Evolutionary conservation across 1,284 basidiomycete species (phyloP), one percentile per base, ranked within the genome.

Genomic region (Cutaneotrichosporon cutaneum): DNA sequence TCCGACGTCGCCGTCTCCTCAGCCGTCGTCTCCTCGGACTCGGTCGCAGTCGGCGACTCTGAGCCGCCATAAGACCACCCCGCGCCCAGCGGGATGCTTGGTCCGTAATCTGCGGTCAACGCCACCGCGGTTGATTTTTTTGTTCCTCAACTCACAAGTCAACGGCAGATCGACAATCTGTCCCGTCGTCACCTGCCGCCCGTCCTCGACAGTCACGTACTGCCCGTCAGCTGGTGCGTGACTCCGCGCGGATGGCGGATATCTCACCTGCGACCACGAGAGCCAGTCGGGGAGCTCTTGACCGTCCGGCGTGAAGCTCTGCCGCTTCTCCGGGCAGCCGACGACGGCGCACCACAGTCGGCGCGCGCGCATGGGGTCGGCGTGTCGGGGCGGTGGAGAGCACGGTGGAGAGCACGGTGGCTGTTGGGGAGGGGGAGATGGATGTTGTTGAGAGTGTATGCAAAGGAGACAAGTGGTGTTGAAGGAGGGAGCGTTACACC

Each of bases 281-380:
- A 71, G 59, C 70, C 70, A 71, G 36, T 65, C 65, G 47, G 70
- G 70, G 14, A 71, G 56, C 27, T 35, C 60, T 53, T 71, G 70
- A 3, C 70, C 70, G 48, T 71, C 61, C 13, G 70, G 70, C 42
- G 59, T 64, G 53, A 60, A 32, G 42, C 61, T 59, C 4, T 30
- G 53, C n/a, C 58, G 51, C 30, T 54, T 54, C 16, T 42, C 39
- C 21, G 58, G 60, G 54, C 64, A 65, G 47, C 64, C 61, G 39
- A 65, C 56, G 16, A 65, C 11, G 21, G 58, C 60, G 56, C 64
- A 65, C 64, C 64, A 62, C 5, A 65, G 39, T 13, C 45, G 54
- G 50, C 55, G 55, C 44, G 30, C 44, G 26, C 48, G 48, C 57
- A 56, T 59, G 32, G n/a, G 33, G 45, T 26, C 42, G 48, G 44